These are phyloP conservation scores for Cicer pinnatifidum DNA, from an alignment of 306 rosid genomes.

Conservation along the genomic window DNA sequence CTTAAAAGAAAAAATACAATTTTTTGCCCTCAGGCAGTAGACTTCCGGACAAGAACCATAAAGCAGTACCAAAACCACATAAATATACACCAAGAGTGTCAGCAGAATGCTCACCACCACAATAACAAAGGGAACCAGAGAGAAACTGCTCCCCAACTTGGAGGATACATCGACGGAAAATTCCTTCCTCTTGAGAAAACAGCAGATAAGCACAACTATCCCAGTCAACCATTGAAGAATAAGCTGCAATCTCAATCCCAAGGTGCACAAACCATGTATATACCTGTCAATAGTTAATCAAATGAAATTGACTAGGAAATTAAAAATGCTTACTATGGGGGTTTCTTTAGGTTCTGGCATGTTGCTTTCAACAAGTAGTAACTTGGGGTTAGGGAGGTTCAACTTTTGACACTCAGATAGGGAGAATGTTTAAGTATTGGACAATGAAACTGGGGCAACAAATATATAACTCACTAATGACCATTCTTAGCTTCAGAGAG, in stretches of 20 bases:
- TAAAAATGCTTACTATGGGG: conserved; percentile 57
- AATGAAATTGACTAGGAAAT: conserved; percentile 75
- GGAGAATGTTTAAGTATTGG: conserved; percentile 19
- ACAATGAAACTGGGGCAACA: conserved; percentile 34
- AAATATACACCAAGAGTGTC: conserved; percentile 1
- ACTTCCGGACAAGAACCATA: no score
- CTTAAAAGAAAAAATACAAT: no score
- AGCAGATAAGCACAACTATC: conserved; percentile 83
- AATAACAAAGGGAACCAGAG: conserved; percentile 76
- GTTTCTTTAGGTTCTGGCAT: conserved; percentile 52
- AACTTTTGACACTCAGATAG: neutral
- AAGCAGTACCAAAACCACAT: conserved; percentile 8
- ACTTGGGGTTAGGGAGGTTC: conserved; percentile 41
- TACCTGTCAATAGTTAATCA: conserved; percentile 84
- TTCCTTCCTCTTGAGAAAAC: conserved; percentile 80
- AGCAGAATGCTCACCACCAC: conserved; percentile 76
- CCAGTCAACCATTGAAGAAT: conserved; percentile 98
- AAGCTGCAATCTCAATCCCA: conserved; percentile 99
- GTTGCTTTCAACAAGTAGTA: conserved; percentile 44
- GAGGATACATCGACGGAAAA: conserved; percentile 70
- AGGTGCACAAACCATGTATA: conserved; percentile 77
- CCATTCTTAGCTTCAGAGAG: conserved; percentile 15
- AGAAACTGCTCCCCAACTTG: conserved; percentile 95
- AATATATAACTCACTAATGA: neutral
- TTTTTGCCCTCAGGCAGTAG: no score